Base-by-base conservation (phyloP, 2,329 filamentous ascomycete species). In the Neofusicoccum cordaticola region DNA sequence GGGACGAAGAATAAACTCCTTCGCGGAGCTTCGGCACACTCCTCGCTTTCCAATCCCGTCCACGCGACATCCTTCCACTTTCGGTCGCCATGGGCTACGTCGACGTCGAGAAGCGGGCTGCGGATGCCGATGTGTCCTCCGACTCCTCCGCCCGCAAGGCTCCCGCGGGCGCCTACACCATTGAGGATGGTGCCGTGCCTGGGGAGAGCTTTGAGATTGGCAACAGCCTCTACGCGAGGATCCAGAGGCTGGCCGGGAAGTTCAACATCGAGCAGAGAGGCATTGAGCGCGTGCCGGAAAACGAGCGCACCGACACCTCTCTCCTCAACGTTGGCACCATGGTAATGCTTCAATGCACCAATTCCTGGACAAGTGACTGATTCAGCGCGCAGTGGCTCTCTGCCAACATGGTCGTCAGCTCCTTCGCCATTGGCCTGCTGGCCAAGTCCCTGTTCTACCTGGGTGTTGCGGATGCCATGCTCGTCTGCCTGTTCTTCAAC, bases 401-500 rank as follows among this genome's bases (percentile, higher is more conserved):
- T 1, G 89, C 89, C 71, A 93, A 93, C 77, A 87, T 93, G 87
- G 88, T 90, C 62, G 87, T 92, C 53, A 89, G 87, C 27, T 88
- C 88, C 13, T 92, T 93, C 71, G 90, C 91, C 56, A 88, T 93
- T 64, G 91, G 90, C 51, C 85, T 90, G 17, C 84, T 94, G 5
- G 88, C 85, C 1, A 83, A 87, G n/a, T 84, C 87, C 8, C 77
- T 91, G 27, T 93, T 92, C 77, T 77, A 77, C 8, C 83, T 94
- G 8, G 90, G 90, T 9, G 93, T 91, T 69, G 81, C 89, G 56
- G 91, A 94, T 71, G 86, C 88, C 7, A 86, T 90, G 39, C 78
- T 94, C 51, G 85, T 88, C 37, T 88, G 90, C 66, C 75, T 94
- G 61, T 91, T 93, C 78, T 85, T 93, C 80, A 93, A 93, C 70